Conservation (phyloP, 2,329 filamentous ascomycete genomes). For the Acarospora socialis region DNA sequence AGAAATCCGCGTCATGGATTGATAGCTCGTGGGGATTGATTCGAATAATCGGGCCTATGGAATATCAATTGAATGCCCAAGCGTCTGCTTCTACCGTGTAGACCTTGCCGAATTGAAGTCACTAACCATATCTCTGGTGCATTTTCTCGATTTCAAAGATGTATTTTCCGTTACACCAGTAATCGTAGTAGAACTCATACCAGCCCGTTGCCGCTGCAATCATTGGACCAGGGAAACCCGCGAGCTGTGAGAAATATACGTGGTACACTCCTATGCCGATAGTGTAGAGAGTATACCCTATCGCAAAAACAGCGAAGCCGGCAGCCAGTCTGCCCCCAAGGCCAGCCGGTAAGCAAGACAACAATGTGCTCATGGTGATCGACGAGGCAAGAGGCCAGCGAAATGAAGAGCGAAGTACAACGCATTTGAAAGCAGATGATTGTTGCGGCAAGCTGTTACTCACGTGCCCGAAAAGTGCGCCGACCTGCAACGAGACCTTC, state of each 20-base stretch:
- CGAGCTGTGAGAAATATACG: slow-evolving; percentile 14
- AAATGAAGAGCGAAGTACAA: no score
- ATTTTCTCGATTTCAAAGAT: slow-evolving; percentile 18
- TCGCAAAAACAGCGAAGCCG: no score
- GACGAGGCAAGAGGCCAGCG: no score
- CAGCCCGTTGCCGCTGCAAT: slow-evolving; percentile 14
- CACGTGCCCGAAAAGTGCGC: no score
- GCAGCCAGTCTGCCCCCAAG: no score
- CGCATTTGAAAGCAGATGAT: no score
- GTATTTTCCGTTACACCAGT: slow-evolving; percentile 16
- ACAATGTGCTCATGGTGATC: no score
- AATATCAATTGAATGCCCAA: background rate
- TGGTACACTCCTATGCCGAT: slow-evolving; percentile 9
- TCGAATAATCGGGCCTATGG: slow-evolving; percentile 14
- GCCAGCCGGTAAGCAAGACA: no score
- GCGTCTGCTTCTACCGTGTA: background rate
- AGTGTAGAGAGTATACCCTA: no score
- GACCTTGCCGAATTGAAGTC: background rate
- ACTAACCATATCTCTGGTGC: slow-evolving; percentile 19
- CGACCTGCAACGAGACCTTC: no score
- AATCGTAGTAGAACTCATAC: slow-evolving; percentile 18
- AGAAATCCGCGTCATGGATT: slow-evolving; percentile 13
- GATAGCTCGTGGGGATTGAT: slow-evolving; percentile 15
- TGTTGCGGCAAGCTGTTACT: no score
- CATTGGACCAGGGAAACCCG: slow-evolving; percentile 14